Percentiles rank a stretch among this genome's conserved stretches.
Evolutionary conservation across 805 yeast genomes (phyloP).

Genomic region (Torulaspora gathmanii): DNA sequence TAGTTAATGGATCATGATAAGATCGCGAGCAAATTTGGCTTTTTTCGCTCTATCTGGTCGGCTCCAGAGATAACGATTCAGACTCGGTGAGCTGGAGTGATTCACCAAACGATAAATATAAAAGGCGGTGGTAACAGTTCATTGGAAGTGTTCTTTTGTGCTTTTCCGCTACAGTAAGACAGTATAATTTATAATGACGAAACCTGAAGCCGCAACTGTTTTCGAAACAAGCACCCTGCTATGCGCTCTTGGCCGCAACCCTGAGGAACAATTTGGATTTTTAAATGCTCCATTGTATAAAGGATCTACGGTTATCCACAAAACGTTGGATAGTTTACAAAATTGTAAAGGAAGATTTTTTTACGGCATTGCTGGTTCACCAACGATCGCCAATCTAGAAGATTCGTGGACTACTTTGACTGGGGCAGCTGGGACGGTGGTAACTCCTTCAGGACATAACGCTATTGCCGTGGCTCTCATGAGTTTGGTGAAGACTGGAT

Average conservation of each 20-base stretch:
- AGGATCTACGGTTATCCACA: conserved; percentile 15
- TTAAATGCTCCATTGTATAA: conserved; percentile 14
- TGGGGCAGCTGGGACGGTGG: conserved; percentile 16
- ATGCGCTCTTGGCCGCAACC: conserved; percentile 10
- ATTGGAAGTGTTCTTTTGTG: neutral
- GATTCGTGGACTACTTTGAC: conserved; percentile 13
- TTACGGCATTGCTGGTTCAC: conserved; percentile 16
- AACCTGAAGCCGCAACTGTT: neutral
- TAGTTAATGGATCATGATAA: too few species aligned
- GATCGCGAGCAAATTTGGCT: too few species aligned
- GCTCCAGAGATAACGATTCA: neutral
- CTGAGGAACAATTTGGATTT: conserved; percentile 14
- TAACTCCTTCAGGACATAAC: conserved; percentile 15
- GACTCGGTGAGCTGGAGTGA: too few species aligned
- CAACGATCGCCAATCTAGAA: conserved; percentile 15
- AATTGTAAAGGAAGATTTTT: conserved; percentile 9
- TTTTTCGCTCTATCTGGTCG: too few species aligned
- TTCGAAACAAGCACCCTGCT: neutral
- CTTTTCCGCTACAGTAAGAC: too few species aligned
- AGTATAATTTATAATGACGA: neutral
- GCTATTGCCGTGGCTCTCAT: conserved; percentile 12
- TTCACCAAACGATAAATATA: too few species aligned
- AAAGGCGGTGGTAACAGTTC: too few species aligned
- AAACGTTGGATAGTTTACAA: conserved; percentile 9
- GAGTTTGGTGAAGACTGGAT: conserved; percentile 12